phyloP scores from a whole-genome alignment of 768 basidiomycete genomes.

The Calocybe gangraenosa region DNA sequence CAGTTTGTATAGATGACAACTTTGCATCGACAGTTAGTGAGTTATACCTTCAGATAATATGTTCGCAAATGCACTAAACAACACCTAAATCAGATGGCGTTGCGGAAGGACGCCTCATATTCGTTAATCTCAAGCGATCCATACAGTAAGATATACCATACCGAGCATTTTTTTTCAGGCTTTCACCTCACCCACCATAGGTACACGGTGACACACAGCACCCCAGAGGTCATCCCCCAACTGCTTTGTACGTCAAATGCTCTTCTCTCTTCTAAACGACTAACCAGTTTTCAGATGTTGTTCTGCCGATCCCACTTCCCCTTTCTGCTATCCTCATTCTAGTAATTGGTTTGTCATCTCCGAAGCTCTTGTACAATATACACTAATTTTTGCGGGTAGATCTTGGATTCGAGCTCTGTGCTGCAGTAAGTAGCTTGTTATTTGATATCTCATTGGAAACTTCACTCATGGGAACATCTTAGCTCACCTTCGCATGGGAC shows the following conservation, averaged over 20 bases:
- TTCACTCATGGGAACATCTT: neutral
- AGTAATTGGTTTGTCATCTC: conserved; percentile 50
- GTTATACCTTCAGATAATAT: conserved; percentile 24
- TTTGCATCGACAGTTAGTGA: conserved; percentile 69
- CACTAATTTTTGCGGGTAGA: conserved; percentile 30
- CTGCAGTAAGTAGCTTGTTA: conserved; percentile 48
- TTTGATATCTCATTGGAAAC: neutral
- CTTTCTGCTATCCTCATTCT: conserved; percentile 66
- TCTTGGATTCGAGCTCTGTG: conserved; percentile 67
- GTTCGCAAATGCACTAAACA: neutral
- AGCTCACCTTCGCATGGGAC: conserved; percentile 74
- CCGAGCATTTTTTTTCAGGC: neutral
- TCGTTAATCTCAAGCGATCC: conserved; percentile 66
- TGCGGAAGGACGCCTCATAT: conserved; percentile 64
- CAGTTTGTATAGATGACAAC: conserved; percentile 50
- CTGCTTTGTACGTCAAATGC: conserved; percentile 46
- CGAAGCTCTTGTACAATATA: neutral
- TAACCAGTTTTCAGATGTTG: conserved; percentile 42
- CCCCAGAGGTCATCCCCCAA: conserved; percentile 67
- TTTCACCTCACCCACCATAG: conserved; percentile 21
- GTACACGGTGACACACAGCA: conserved; percentile 64
- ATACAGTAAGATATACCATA: conserved; percentile 46
- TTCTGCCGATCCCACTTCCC: conserved; percentile 63
- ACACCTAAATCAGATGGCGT: conserved; percentile 48
- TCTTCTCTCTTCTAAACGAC: neutral